Evolutionary conservation across 192 early-diverging fungal genomes (phyloP), one percentile per base, ranked within the genome.

Genomic region (Gonapodya sp.): DNA sequence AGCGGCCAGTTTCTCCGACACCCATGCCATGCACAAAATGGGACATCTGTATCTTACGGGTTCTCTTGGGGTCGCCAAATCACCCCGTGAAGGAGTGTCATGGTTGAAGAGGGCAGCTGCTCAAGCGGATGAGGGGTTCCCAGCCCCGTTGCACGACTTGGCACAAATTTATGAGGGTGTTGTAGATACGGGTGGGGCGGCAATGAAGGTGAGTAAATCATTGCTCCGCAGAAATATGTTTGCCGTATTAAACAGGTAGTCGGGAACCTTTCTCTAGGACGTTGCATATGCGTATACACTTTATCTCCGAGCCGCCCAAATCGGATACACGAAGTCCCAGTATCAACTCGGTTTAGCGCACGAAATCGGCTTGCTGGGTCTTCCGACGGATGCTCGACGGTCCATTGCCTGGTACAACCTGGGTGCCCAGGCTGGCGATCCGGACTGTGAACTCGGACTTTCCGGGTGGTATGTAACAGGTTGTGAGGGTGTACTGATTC

Each of bases 1-100:
- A 84, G 94, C 96, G 0, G 97, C 96, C 0, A 91, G 92, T 14
- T 84, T 96, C 75, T 93, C 94, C 73, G 96, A 98, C 78, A 93
- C 96, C 16, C 92, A 95, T 0, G 96, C 95, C 33, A 98, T 99
- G 98, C 97, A 95, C 92, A 92, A 94, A 73, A 85, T 97, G 84
- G 93, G 95, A 24, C 89, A 88, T 82, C 89, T 94, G 74, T 90
- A 92, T 36, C 85, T 96, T 79, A 86, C 89, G 18, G 96, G 96
- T 81, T 86, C 90, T 35, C 85, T 96, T 32, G 85, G 89, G 81
- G 91, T 92, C 81, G 83, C 87, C 34, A 84, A 84, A 73, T 92
- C 95, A 82, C 83, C 91, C 64, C 93, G 93, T 81, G 90, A 94
- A 82, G 94, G 93, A 18, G 87, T 98, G 81, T 90, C 92, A 64